Evolutionary conservation across 108 stramenopile species (phyloP).

Genomic region (Bacterosira constricta): DNA sequence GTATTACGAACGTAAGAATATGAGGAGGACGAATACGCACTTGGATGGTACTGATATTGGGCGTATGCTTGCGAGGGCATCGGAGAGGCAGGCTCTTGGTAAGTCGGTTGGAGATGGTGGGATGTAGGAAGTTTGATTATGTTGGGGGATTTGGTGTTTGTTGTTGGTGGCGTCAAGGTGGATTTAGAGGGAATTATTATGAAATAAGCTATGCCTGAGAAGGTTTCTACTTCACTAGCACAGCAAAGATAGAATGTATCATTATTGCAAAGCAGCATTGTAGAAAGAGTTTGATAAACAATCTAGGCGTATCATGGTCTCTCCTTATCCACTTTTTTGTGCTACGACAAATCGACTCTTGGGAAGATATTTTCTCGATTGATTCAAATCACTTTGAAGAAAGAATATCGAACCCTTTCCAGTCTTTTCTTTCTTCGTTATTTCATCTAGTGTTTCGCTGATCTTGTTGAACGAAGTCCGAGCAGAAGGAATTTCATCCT

Average conservation of each 20-base stretch:
- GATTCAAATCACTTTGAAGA: not conserved
- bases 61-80: conserved; percentile 63
- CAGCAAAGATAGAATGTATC: too few relatives aligned
- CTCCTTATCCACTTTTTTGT: not conserved
- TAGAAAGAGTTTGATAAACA: too few relatives aligned
- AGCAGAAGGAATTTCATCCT: conserved; percentile 2
- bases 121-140: conserved; percentile 56
- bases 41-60: conserved; percentile 85
- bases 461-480: not conserved
- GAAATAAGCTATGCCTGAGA: too few relatives aligned
- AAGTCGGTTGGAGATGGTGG: conserved; percentile 88
- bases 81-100: conserved; percentile 78
- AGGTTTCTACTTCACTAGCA: too few relatives aligned
- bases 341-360: conserved; percentile 7
- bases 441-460: not conserved
- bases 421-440: not conserved
- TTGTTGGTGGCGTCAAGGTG: too few relatives aligned
- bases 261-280: too few relatives aligned
- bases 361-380: conserved; percentile 16
- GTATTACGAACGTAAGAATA: conserved; percentile 85
- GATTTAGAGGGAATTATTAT: too few relatives aligned
- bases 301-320: too few relatives aligned
- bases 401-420: conserved; percentile 18
- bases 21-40: conserved; percentile 88
- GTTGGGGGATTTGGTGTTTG: not conserved